Percentiles rank a stretch among this genome's conserved stretches.
phyloP scores from a whole-genome alignment of 495 filamentous ascomycete genomes.

The Xylaria bambusicola region DNA sequence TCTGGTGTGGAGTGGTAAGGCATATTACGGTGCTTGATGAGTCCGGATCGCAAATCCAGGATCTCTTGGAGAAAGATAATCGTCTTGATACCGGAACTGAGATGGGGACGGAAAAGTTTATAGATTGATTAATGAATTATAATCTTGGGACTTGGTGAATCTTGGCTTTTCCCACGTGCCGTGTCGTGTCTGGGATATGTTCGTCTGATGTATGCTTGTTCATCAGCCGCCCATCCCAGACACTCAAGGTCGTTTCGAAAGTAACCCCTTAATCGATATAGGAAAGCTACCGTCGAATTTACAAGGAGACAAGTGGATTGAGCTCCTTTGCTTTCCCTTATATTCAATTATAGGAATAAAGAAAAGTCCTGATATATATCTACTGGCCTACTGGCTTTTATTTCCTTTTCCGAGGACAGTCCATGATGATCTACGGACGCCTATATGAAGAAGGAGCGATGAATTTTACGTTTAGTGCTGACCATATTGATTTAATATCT shows the following conservation, averaged over 20 bases:
- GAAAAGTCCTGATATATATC: too few relatives aligned
- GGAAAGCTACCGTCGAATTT: background rate
- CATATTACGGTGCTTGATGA: background rate
- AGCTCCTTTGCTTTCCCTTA: too few relatives aligned
- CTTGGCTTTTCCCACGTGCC: slow-evolving; percentile 3
- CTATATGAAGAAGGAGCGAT: too few relatives aligned
- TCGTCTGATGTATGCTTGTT: slow-evolving; percentile 13
- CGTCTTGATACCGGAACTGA: background rate
- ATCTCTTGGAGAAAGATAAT: background rate
- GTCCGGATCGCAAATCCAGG: slow-evolving; percentile 2
- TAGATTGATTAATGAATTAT: background rate
- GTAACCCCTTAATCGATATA: slow-evolving; percentile 1
- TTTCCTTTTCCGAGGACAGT: too few relatives aligned
- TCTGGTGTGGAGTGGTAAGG: background rate
- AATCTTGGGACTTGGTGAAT: background rate
- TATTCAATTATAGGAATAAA: too few relatives aligned
- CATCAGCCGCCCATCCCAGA: slow-evolving; percentile 13
- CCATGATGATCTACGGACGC: too few relatives aligned
- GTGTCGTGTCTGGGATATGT: background rate
- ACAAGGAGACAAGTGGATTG: too few relatives aligned
- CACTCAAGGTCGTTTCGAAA: slow-evolving; percentile 9
- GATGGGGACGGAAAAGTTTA: background rate
- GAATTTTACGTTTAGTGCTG: too few relatives aligned
- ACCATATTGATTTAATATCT: too few relatives aligned
- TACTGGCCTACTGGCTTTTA: too few relatives aligned